Conservation (phyloP, 129 eudicot genomes). For the Erigeron canadensis region DNA sequence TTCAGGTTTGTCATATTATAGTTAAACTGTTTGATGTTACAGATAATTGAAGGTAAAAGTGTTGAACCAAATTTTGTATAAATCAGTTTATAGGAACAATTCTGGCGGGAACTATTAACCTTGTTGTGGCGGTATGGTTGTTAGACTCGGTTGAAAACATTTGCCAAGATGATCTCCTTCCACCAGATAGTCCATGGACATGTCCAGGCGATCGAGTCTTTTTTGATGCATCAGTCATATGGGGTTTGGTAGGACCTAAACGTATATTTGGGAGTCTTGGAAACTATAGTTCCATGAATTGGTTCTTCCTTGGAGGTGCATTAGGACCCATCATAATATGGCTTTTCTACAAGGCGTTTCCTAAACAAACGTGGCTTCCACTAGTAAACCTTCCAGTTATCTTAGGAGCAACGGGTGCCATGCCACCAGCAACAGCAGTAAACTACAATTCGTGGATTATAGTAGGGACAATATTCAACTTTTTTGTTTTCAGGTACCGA, state of each 20-base stretch:
- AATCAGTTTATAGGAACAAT: slow-evolving; percentile 81
- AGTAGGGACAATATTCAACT: slow-evolving; percentile 76
- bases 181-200: slow-evolving; percentile 92
- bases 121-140: slow-evolving; percentile 79
- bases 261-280: slow-evolving; percentile 79
- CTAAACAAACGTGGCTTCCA: slow-evolving; percentile 32
- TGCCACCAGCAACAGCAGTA: slow-evolving; percentile 89
- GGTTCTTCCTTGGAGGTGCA: slow-evolving; percentile 13
- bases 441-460: slow-evolving; percentile 79
- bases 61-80: background rate
- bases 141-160: slow-evolving; percentile 69
- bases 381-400: slow-evolving; percentile 84
- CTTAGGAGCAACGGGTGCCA: slow-evolving; percentile 66
- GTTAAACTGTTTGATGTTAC: background rate
- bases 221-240: slow-evolving; percentile 92
- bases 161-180: slow-evolving; percentile 80
- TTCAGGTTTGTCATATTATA: slow-evolving; percentile 52
- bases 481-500: slow-evolving; percentile 70
- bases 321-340: background rate
- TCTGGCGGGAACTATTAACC: slow-evolving; percentile 77
- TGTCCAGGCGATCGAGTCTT: slow-evolving; percentile 87
- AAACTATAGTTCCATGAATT: slow-evolving; percentile 76
- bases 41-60: background rate
- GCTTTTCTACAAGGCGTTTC: background rate
- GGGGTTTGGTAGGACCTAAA: slow-evolving; percentile 94